Evolutionary conservation across 495 filamentous ascomycete genomes (phyloP).

Genomic region (Parmelia sp.): DNA sequence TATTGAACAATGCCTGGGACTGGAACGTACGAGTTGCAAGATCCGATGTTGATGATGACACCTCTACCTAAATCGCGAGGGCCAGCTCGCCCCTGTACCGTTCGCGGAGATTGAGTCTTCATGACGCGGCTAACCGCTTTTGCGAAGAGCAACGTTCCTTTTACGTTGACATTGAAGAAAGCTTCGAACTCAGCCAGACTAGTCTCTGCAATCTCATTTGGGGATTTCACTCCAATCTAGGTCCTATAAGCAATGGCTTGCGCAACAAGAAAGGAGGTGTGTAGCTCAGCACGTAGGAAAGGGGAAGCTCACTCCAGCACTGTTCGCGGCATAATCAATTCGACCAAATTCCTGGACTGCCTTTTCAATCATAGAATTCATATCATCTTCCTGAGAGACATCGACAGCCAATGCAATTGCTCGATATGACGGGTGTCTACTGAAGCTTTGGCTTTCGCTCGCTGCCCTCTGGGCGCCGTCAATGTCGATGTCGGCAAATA

Average conservation of each 20-base stretch:
- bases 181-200: conserved; percentile 5
- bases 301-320: not conserved
- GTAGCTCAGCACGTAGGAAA: not conserved
- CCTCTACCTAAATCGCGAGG: no score
- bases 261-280: no score
- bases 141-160: no score
- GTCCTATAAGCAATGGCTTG: no score
- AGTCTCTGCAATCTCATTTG: not conserved
- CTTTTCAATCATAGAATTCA: not conserved
- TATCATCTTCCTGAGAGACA: not conserved
- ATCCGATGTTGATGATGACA: no score
- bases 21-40: no score
- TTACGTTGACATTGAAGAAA: conserved; percentile 25
- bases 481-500: not conserved
- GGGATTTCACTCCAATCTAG: not conserved
- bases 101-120: no score
- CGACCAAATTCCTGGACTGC: not conserved
- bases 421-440: not conserved
- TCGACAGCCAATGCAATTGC: not conserved
- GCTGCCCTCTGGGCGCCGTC: not conserved
- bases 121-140: no score
- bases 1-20: no score
- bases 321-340: not conserved
- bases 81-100: no score
- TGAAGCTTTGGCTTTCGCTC: not conserved